phyloP scores from a whole-genome alignment of 129 eudicot genomes.

The Pittosporum tobira region DNA sequence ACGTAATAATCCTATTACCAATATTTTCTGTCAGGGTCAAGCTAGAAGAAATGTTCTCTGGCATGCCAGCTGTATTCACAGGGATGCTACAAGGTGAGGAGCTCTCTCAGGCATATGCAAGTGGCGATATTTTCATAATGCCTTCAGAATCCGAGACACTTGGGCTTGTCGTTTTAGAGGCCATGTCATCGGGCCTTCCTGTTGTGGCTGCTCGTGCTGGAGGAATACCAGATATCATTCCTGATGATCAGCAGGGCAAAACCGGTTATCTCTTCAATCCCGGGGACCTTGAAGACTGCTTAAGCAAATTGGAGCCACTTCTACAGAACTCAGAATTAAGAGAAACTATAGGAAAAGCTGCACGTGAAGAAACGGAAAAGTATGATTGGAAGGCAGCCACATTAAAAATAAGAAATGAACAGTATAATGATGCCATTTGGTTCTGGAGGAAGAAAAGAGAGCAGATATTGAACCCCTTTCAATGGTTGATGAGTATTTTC shows the following conservation, averaged over 20 bases:
- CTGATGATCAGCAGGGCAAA: slow-evolving; percentile 82
- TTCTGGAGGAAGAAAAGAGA: slow-evolving; percentile 87
- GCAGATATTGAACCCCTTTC: slow-evolving; percentile 52
- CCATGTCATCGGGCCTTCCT: slow-evolving; percentile 97
- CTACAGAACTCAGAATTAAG: slow-evolving; percentile 42
- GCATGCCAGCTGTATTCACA: slow-evolving; percentile 90
- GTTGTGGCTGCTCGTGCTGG: slow-evolving; percentile 97
- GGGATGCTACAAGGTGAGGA: slow-evolving; percentile 92
- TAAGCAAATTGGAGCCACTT: slow-evolving; percentile 68
- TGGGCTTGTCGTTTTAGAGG: slow-evolving; percentile 89
- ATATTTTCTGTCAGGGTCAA: slow-evolving; percentile 47
- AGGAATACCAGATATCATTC: slow-evolving; percentile 80
- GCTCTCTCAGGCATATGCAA: slow-evolving; percentile 94
- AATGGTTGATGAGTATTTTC: slow-evolving; percentile 46
- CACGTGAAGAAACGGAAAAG: slow-evolving; percentile 91
- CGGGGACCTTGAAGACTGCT: slow-evolving; percentile 82
- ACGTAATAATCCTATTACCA: too few species aligned
- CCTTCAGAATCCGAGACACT: slow-evolving; percentile 98
- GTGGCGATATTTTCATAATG: slow-evolving; percentile 88
- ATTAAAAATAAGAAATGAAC: slow-evolving; percentile 63
- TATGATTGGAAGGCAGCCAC: slow-evolving; percentile 98
- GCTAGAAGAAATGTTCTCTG: slow-evolving; percentile 66
- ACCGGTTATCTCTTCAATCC: slow-evolving; percentile 75
- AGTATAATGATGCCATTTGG: slow-evolving; percentile 87
- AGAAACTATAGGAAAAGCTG: slow-evolving; percentile 71